Percentiles rank a stretch among this genome's conserved stretches.
Evolutionary conservation across 257 asterid species (phyloP).

Genomic region (Gentiana dahurica): DNA sequence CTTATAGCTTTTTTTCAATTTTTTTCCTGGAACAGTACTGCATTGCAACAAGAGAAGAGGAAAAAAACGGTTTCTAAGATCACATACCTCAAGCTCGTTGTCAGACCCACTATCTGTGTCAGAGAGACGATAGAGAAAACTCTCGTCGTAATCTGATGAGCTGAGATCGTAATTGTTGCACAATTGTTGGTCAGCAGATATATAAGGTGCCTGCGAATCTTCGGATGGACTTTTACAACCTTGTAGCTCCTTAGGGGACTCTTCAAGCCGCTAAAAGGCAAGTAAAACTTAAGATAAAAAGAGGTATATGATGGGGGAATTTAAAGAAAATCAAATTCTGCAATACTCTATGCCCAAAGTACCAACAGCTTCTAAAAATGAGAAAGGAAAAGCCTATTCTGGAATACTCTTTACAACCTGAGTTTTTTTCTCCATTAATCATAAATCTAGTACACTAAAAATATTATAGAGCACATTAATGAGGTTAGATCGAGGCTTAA

Average conservation of each 20-base stretch:
- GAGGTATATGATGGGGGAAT: too few relatives aligned
- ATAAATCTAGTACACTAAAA: background rate
- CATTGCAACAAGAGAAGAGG: background rate
- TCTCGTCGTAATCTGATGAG: slow-evolving; percentile 54
- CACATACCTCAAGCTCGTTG: slow-evolving; percentile 1
- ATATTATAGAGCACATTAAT: background rate
- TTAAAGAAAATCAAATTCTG: background rate
- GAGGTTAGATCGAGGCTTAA: background rate
- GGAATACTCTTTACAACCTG: too few relatives aligned
- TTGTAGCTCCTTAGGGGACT: background rate
- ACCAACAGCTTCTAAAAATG: too few relatives aligned
- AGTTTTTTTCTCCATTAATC: background rate
- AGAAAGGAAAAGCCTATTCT: too few relatives aligned
- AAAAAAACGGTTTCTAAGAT: background rate
- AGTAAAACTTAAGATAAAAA: too few relatives aligned
- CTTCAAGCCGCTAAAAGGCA: background rate
- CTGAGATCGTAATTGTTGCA: slow-evolving; percentile 35
- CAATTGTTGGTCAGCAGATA: slow-evolving; percentile 38
- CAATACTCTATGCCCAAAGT: background rate
- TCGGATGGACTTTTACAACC: background rate
- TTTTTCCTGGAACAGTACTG: background rate
- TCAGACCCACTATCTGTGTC: background rate
- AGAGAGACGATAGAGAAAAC: background rate
- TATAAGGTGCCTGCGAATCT: slow-evolving; percentile 7
- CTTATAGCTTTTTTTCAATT: too few relatives aligned